Evolutionary conservation across 176 grass and related monocot genomes (phyloP), one percentile per base, ranked within the genome.

Genomic region (Musa troglodytarum): DNA sequence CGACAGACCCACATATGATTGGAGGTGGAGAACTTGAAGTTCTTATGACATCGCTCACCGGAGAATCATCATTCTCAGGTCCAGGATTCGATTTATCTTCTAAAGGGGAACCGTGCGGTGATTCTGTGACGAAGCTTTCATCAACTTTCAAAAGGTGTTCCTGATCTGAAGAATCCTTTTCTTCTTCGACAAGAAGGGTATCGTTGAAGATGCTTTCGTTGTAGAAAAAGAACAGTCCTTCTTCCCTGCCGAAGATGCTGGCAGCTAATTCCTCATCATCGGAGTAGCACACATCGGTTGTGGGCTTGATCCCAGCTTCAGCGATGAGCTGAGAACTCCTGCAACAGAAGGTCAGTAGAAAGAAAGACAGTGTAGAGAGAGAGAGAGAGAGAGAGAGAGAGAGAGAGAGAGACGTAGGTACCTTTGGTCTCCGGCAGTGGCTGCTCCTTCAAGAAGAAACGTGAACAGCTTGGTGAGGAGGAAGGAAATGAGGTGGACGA

Each of bases 391-490:
- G 1, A 23, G 55, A 71, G 5, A 53, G 43, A 24, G 26, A 52
- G 49, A 13, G 28, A 52, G 51, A 51, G 52, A 9, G 53, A 69
- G 10, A 67, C 50, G 55, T 8, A 13, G 1, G 51, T 70, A 89
- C 89, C 82, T 75, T 58, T 80, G 51, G 2, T 13, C 51, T 12
- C 63, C 28, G 63, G 70, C 43, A 55, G 72, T 74, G 34, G 79
- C 59, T 64, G 67, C 70, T 64, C 76, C 52, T 72, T 5, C 11
- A 72, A 78, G 63, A 0, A 93, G 80, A 74, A 72, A 63, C 0
- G 23, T 66, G 81, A 91, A 80, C 73, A 99, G 19, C 81, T 94
- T 99, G 80, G 61, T 79, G 77, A 94, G 73, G 91, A 91, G 84
- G 84, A 94, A 72, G 51, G 68, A 70, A 9, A 81, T 16, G 75